Evolutionary conservation across 176 grass and related monocot genomes (phyloP).

Genomic region (bread wheat (Triticum aestivum)): DNA sequence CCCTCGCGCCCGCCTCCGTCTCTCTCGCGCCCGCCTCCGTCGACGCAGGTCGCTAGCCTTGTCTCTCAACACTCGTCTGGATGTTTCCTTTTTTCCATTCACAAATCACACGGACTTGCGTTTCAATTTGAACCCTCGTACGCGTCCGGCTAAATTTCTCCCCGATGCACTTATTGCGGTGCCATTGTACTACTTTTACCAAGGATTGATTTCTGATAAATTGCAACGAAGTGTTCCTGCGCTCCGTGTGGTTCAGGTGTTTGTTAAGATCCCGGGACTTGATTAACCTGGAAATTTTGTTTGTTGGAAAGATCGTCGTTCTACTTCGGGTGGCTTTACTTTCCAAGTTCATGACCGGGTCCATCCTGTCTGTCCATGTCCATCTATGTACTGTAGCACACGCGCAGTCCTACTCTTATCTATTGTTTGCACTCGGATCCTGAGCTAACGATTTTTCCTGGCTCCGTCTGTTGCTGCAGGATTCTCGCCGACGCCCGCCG

Average conservation of each 20-base stretch:
- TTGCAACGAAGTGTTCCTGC: not conserved
- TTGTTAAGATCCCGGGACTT: not conserved
- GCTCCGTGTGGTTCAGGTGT: not conserved
- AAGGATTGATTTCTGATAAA: not conserved
- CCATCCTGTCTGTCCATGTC: not conserved
- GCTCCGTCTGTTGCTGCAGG: constrained; percentile 28
- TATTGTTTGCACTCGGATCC: not conserved
- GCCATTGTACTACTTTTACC: not conserved
- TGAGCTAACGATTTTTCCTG: not conserved
- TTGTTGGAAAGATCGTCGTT: not conserved
- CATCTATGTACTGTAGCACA: not conserved
- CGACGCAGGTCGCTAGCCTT: constrained; percentile 13
- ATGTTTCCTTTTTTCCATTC: not conserved
- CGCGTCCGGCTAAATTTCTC: not conserved
- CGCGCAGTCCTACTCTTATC: too few relatives aligned
- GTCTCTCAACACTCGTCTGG: not conserved
- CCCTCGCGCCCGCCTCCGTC: not conserved
- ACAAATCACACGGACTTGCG: not conserved
- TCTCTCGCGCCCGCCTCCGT: not conserved
- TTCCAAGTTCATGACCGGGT: not conserved
- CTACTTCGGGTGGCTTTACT: not conserved
- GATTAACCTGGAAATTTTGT: not conserved
- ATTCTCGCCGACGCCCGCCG: constrained; percentile 33
- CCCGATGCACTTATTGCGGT: too few relatives aligned
- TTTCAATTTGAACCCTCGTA: not conserved